phyloP scores from a whole-genome alignment of 352 stramenopile genomes.

The Phytophthora pini region DNA sequence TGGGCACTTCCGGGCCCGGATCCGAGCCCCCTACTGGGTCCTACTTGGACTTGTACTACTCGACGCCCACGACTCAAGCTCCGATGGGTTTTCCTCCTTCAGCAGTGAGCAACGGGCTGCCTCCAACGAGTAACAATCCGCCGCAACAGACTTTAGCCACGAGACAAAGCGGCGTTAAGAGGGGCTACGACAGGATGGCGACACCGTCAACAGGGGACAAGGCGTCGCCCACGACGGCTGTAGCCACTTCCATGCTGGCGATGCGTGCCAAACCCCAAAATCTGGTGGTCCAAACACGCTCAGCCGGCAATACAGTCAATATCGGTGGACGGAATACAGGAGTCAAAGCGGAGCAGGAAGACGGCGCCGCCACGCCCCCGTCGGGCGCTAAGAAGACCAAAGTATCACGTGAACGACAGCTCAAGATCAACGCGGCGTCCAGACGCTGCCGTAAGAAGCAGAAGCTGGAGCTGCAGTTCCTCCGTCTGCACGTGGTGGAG shows the following conservation, averaged over 20 bases:
- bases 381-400: conserved; percentile 73
- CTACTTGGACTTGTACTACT: conserved; percentile 60
- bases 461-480: conserved; percentile 88
- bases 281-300: conserved; percentile 26
- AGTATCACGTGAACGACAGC: conserved; percentile 83
- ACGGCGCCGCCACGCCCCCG: conserved; percentile 22
- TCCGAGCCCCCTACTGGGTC: conserved; percentile 12
- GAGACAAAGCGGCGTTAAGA: conserved; percentile 52
- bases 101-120: conserved; percentile 25
- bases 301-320: conserved; percentile 44
- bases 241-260: conserved; percentile 75
- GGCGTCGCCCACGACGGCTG: conserved; percentile 52
- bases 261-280: conserved; percentile 49
- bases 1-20: conserved; percentile 7
- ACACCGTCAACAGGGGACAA: conserved; percentile 20
- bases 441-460: conserved; percentile 87
- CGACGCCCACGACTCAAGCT: conserved; percentile 19
- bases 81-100: conserved; percentile 18
- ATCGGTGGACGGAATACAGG: conserved; percentile 18
- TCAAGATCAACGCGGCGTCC: conserved; percentile 89
- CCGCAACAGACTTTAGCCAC: neutral
- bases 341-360: conserved; percentile 39
- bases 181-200: conserved; percentile 45
- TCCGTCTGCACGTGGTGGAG: conserved; percentile 82
- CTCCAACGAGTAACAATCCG: conserved; percentile 4